Evolutionary conservation across 306 rosid genomes (phyloP), one percentile per base, ranked within the genome.

Genomic region (Cicer judaicum): DNA sequence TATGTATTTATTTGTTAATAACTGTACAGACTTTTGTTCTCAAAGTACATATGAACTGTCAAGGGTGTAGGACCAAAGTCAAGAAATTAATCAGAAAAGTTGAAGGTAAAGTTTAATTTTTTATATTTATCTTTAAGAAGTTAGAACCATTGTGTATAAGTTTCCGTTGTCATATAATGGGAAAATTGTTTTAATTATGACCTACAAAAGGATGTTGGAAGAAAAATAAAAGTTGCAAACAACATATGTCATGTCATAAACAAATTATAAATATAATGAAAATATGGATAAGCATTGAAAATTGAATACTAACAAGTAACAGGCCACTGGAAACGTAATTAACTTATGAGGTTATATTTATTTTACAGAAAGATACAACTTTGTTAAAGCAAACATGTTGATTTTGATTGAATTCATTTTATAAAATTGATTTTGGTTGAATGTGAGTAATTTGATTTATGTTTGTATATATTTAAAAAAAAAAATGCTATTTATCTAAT

Each of bases 11-110:
- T n/a, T 11, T 75, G 15, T 38, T 47, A 9, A 14, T 63, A 55
- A 5, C 47, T 82, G 12, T 12, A 11, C 87, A 86, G 87, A 88
- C 65, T 7, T 73, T 44, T 68, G 64, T 78, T 73, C 87, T 90
- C 68, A 86, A 86, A 76, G 88, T 86, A 59, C 87, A 85, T 79
- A 70, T 90, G 9, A 80, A 88, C 71, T 87, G 90, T 72, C 75
- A 80, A 76, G 93, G 96, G n/a, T 87, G 91, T 78, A 67, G 55
- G 16, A 68, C 64, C 48, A 86, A 70, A 87, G 87, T 82, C 7
- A 79, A 61, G 80, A 85, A 83, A 78, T 63, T 80, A 41, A 84
- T 88, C 40, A n/a, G 39, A 36, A 87, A 84, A 73, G 62, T 87
- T 64, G 84, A 88, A 85, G 91, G 90, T 88, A 21, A 72, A 15